phyloP scores from a whole-genome alignment of 495 filamentous ascomycete genomes.

The Immersiella caudata region DNA sequence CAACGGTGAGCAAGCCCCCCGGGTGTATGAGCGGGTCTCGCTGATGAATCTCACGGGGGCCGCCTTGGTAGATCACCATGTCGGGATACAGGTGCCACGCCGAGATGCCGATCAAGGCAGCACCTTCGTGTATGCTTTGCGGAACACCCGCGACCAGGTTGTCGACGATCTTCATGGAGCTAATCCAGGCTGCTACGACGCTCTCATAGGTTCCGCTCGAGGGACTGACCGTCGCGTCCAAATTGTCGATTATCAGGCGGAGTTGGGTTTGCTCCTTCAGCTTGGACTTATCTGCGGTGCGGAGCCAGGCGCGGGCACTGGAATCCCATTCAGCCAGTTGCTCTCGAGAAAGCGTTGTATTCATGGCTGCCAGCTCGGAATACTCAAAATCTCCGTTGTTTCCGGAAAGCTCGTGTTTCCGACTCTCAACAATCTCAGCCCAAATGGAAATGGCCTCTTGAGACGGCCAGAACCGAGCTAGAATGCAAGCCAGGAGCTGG shows the following conservation, averaged over 20 bases:
- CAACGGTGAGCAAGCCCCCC: slow-evolving; percentile 1
- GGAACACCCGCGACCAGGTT: slow-evolving; percentile 32
- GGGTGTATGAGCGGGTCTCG: neutral
- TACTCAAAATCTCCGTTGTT: neutral
- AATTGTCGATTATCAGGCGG: slow-evolving; percentile 42
- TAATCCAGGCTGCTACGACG: slow-evolving; percentile 38
- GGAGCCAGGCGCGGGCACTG: slow-evolving; percentile 42
- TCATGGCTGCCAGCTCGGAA: neutral
- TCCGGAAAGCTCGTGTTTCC: slow-evolving; percentile 25
- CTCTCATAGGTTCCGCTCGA: slow-evolving; percentile 29
- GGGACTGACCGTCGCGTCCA: slow-evolving; percentile 31
- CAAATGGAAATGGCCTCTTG: slow-evolving; percentile 41
- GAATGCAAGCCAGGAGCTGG: slow-evolving; percentile 43
- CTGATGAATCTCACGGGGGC: neutral
- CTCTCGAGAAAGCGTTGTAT: slow-evolving; percentile 25
- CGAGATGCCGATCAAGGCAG: slow-evolving; percentile 37
- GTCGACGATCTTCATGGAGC: slow-evolving; percentile 31
- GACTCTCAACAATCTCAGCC: slow-evolving; percentile 34
- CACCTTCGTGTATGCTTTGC: slow-evolving; percentile 28
- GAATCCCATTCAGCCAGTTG: slow-evolving; percentile 43
- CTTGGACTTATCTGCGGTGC: slow-evolving; percentile 32
- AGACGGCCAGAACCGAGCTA: slow-evolving; percentile 34
- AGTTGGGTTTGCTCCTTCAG: slow-evolving; percentile 37
- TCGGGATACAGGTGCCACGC: slow-evolving; percentile 48
- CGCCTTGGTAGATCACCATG: slow-evolving; percentile 20